Evolutionary conservation across 139 green algal genomes (phyloP).

Genomic region (Chlamydomonas schloesseri): DNA sequence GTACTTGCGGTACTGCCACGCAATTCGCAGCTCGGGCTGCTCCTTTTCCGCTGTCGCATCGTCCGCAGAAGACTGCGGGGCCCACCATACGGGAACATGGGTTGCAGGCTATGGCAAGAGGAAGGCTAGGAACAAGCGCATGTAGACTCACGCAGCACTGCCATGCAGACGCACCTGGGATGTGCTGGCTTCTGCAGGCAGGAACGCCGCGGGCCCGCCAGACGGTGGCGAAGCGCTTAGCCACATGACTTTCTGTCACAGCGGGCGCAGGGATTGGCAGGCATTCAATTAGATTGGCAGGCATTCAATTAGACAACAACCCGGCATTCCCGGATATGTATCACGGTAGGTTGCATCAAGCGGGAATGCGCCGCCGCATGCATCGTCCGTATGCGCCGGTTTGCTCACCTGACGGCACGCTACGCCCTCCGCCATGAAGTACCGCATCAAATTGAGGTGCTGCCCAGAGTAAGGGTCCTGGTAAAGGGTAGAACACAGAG

Average conservation of each 20-base stretch:
- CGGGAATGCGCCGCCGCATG: too few relatives aligned
- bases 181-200: constrained; percentile 53
- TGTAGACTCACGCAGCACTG: too few relatives aligned
- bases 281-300: too few relatives aligned
- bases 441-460: constrained; percentile 77
- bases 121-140: too few relatives aligned
- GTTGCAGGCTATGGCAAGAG: too few relatives aligned
- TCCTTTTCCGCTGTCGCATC: constrained; percentile 43
- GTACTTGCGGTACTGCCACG: constrained; percentile 92
- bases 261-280: too few relatives aligned
- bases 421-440: constrained; percentile 83
- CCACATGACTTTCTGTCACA: constrained; percentile 45
- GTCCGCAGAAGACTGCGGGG: neutral
- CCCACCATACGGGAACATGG: too few relatives aligned
- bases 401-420: constrained; percentile 79
- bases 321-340: too few relatives aligned
- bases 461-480: constrained; percentile 71
- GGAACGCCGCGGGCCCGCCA: constrained; percentile 51
- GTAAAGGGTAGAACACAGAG: too few relatives aligned
- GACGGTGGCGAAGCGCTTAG: constrained; percentile 12
- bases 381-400: too few relatives aligned
- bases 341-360: too few relatives aligned
- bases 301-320: too few relatives aligned
- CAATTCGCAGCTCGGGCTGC: constrained; percentile 77
- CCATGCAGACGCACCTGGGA: neutral